Conservation (phyloP, 164 flowering plant genomes). For the Vitis labrusca region DNA sequence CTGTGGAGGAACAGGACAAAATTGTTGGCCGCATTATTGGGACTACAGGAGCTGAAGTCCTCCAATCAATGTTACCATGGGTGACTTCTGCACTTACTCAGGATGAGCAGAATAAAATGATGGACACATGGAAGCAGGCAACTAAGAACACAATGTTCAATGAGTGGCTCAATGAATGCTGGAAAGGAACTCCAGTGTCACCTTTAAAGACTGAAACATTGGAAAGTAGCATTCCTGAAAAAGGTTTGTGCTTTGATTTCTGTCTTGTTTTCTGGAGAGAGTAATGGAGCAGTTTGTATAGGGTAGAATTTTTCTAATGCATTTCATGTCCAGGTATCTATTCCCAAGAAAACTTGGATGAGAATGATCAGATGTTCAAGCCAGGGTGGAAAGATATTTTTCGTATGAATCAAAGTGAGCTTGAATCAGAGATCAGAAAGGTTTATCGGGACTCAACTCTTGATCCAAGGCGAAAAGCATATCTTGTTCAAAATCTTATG, state of each 20-base stretch:
- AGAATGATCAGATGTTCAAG: conserved; percentile 76
- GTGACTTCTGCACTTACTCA: conserved; percentile 91
- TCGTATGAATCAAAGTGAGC: conserved; percentile 96
- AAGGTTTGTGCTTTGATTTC: conserved; percentile 39
- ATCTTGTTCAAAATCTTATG: conserved; percentile 92
- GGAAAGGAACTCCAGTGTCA: conserved; percentile 57
- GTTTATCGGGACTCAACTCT: conserved; percentile 85
- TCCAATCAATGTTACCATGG: conserved; percentile 99
- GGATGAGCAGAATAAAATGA: conserved; percentile 96
- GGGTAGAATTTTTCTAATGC: neutral
- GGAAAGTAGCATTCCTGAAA: conserved; percentile 34
- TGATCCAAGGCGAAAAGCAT: conserved; percentile 94
- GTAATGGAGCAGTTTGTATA: no score
- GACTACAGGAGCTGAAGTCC: conserved; percentile 96
- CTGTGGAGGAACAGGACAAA: conserved; percentile 94
- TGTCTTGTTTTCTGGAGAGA: neutral
- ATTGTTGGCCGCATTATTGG: conserved; percentile 98
- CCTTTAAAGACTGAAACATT: conserved; percentile 35
- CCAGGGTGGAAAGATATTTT: conserved; percentile 99
- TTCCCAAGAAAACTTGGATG: conserved; percentile 63
- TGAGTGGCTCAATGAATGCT: conserved; percentile 98
- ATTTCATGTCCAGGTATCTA: conserved; percentile 38
- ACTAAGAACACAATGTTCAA: conserved; percentile 98
- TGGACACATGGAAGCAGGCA: conserved; percentile 97
- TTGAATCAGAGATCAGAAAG: conserved; percentile 93